Percentiles rank a stretch among this genome's conserved stretches.
Conservation (phyloP, 495 filamentous ascomycete species). For the Rusavskia elegans region DNA sequence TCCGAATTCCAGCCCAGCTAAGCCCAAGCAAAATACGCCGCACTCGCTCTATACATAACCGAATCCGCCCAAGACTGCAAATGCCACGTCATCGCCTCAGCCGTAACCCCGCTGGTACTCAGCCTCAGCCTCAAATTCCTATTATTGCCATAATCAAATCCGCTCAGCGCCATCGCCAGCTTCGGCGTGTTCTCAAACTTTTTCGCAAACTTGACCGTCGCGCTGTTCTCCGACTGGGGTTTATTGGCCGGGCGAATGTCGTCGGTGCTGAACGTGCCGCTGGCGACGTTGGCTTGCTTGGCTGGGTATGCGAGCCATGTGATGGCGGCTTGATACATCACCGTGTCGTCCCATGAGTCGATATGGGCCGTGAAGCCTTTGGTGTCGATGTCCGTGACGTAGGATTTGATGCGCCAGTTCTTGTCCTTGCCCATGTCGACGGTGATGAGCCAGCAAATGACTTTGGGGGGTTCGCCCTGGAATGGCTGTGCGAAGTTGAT, state of each 20-base stretch:
- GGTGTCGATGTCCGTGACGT: constrained; percentile 2
- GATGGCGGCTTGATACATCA: constrained; percentile 2
- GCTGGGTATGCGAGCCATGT: constrained; percentile 9
- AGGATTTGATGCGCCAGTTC: constrained; percentile 4
- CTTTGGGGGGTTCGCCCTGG: constrained; percentile 3
- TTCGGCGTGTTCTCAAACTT: constrained; percentile 8
- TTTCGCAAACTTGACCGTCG: constrained; percentile 13
- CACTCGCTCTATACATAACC: neutral
- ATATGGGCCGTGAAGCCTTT: constrained; percentile 12
- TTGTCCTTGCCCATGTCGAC: constrained; percentile 3
- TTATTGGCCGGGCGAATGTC: neutral
- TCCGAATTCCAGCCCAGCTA: neutral
- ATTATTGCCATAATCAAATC: constrained; percentile 3
- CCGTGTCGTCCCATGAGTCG: constrained; percentile 4
- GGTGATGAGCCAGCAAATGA: constrained; percentile 5
- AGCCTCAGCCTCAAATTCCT: neutral
- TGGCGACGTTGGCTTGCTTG: constrained; percentile 5
- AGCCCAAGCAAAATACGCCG: neutral
- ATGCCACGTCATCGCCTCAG: neutral
- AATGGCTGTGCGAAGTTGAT: constrained; percentile 1
- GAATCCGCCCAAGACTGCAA: constrained; percentile 1
- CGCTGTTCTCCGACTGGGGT: constrained; percentile 7
- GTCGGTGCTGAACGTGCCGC: constrained; percentile 6
- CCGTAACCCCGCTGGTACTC: neutral
- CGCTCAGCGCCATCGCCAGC: constrained; percentile 6